Evolutionary conservation across 2,329 filamentous ascomycete genomes (phyloP).

Genomic region (Pseudocercospora musae): DNA sequence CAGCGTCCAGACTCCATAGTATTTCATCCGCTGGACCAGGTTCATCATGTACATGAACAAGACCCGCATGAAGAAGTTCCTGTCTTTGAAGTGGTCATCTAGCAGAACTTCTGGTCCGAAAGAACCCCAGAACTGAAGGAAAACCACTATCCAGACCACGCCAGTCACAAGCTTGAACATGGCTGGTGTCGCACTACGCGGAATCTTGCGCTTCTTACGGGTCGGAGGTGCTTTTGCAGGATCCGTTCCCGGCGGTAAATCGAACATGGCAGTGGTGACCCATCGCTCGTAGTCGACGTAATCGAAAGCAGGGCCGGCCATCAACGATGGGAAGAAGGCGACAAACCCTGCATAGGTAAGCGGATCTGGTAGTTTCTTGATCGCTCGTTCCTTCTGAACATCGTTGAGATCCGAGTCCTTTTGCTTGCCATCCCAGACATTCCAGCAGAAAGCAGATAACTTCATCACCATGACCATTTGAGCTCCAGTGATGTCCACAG

Average conservation of each 20-base stretch:
- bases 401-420: slow-evolving; percentile 78
- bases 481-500: slow-evolving; percentile 83
- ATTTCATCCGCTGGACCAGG: slow-evolving; percentile 80
- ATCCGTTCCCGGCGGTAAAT: slow-evolving; percentile 75
- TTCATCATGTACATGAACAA: slow-evolving; percentile 81
- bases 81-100: slow-evolving; percentile 62
- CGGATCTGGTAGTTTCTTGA: slow-evolving; percentile 69
- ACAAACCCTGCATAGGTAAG: slow-evolving; percentile 88
- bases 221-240: slow-evolving; percentile 81
- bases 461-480: slow-evolving; percentile 99
- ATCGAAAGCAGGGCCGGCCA: slow-evolving; percentile 90
- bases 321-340: slow-evolving; percentile 88
- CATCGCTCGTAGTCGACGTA: slow-evolving; percentile 88
- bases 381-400: slow-evolving; percentile 76
- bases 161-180: slow-evolving; percentile 70
- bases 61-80: slow-evolving; percentile 68
- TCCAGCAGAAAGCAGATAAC: slow-evolving; percentile 94
- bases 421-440: slow-evolving; percentile 85
- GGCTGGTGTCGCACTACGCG: slow-evolving; percentile 83
- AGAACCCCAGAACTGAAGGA: slow-evolving; percentile 66
- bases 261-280: slow-evolving; percentile 93
- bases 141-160: slow-evolving; percentile 73
- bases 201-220: slow-evolving; percentile 86
- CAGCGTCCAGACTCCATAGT: slow-evolving; percentile 92
- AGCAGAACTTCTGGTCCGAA: slow-evolving; percentile 66